Percentiles rank a stretch among this genome's conserved stretches.
phyloP scores from a whole-genome alignment of 768 basidiomycete species.

The Dioszegia crocea region DNA sequence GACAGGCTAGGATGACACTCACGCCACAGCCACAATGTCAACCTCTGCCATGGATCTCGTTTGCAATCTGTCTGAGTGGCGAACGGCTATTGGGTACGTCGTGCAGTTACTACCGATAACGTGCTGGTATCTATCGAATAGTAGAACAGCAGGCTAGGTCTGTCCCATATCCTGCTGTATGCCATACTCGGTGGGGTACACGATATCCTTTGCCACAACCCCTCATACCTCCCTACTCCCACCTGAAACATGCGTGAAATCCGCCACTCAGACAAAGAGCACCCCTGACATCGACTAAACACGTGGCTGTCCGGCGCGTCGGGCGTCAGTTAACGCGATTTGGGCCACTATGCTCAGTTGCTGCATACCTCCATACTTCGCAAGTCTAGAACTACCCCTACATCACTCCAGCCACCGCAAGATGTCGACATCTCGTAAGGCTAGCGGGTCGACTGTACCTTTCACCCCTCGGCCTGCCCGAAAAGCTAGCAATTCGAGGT shows the following conservation, averaged over 20 bases:
- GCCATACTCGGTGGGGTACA: background rate
- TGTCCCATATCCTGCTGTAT: too few relatives aligned
- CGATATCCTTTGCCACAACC: background rate
- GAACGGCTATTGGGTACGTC: too few relatives aligned
- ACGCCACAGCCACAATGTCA: background rate
- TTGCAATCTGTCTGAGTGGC: too few relatives aligned
- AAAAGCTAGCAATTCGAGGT: conserved; percentile 14
- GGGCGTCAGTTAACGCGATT: background rate
- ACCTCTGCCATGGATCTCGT: too few relatives aligned
- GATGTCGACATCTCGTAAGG: conserved; percentile 14
- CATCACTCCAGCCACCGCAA: background rate
- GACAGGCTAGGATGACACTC: too few relatives aligned
- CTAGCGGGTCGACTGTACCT: conserved; percentile 33
- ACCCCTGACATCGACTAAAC: too few relatives aligned
- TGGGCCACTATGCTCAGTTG: too few relatives aligned
- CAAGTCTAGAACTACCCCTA: background rate
- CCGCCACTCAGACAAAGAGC: background rate
- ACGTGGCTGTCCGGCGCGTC: background rate
- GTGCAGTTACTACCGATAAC: too few relatives aligned
- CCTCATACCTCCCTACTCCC: background rate
- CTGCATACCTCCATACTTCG: too few relatives aligned
- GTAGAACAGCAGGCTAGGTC: too few relatives aligned
- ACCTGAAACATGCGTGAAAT: background rate
- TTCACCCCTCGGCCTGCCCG: conserved; percentile 38
- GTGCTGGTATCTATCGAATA: too few relatives aligned